Percentiles rank a stretch among this genome's conserved stretches.
These are phyloP conservation scores for Coemansia sp. DNA, from an alignment of 192 early-diverging fungal species.

Conservation along the genomic window DNA sequence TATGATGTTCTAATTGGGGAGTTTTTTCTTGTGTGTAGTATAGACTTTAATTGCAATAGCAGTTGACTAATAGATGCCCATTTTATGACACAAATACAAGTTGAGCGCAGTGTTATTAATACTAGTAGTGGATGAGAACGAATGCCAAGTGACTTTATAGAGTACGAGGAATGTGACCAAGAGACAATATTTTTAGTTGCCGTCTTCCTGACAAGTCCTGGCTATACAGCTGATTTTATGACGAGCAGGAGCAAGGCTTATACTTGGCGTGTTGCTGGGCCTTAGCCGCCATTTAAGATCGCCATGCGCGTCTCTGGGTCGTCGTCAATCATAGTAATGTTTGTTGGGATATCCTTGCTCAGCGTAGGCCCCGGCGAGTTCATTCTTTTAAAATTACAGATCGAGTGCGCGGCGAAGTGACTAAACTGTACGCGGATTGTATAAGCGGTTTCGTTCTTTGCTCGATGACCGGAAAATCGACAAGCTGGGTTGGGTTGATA, in stretches of 20 bases:
- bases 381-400: neutral
- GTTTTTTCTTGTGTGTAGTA: no score
- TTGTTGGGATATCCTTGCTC: constrained; percentile 48
- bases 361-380: neutral
- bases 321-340: constrained; percentile 52
- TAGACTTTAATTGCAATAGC: neutral
- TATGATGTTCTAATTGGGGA: no score
- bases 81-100: neutral
- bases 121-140: neutral
- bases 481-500: neutral
- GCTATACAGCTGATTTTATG: neutral
- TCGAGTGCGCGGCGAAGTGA: neutral
- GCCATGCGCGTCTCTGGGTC: constrained; percentile 40
- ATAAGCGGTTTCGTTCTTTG: neutral
- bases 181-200: neutral
- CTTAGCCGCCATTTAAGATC: constrained; percentile 20
- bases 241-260: neutral
- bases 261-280: neutral
- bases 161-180: neutral
- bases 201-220: neutral
- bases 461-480: neutral
- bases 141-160: neutral
- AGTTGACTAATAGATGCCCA: neutral
- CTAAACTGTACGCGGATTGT: neutral
- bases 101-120: neutral